phyloP scores from a whole-genome alignment of 2,329 filamentous ascomycete genomes.

The Knoxdaviesia proteae region DNA sequence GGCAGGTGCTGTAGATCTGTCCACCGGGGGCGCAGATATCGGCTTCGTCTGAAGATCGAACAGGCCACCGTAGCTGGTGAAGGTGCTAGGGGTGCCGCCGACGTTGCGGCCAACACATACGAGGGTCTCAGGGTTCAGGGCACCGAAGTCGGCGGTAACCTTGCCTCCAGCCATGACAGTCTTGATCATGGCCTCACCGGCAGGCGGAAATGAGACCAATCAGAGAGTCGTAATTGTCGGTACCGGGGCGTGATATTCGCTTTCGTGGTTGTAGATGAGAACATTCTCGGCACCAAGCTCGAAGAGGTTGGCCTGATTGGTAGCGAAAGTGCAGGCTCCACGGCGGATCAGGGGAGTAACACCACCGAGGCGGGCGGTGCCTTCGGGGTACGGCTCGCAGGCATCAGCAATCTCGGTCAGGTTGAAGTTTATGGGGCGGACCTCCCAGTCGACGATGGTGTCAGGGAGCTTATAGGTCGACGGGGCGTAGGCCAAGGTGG shows the following conservation, averaged over 20 bases:
- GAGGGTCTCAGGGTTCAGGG: constrained; percentile 10
- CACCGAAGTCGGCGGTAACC: constrained; percentile 20
- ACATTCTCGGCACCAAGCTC: constrained; percentile 11
- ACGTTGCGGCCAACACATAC: constrained; percentile 7
- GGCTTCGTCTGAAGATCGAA: constrained; percentile 28
- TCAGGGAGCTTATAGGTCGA: constrained; percentile 1
- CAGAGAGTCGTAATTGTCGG: constrained; percentile 1
- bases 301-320: constrained; percentile 10
- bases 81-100: constrained; percentile 21
- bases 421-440: constrained; percentile 19
- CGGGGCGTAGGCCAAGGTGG: constrained; percentile 2
- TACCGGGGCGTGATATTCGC: constrained; percentile 1
- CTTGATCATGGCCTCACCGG: constrained; percentile 11
- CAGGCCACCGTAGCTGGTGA: constrained; percentile 29
- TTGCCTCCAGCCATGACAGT: constrained; percentile 9
- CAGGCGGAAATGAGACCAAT: constrained; percentile 9
- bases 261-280: constrained; percentile 17
- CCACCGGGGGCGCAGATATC: constrained; percentile 27
- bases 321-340: constrained; percentile 12
- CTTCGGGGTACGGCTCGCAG: constrained; percentile 9
- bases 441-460: constrained; percentile 9
- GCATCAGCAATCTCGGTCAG: constrained; percentile 9
- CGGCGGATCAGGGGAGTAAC: constrained; percentile 11
- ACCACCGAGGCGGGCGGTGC: constrained; percentile 7
- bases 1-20: constrained; percentile 27